phyloP scores from a whole-genome alignment of 164 flowering plant genomes.

The Nymphaea colorata region DNA sequence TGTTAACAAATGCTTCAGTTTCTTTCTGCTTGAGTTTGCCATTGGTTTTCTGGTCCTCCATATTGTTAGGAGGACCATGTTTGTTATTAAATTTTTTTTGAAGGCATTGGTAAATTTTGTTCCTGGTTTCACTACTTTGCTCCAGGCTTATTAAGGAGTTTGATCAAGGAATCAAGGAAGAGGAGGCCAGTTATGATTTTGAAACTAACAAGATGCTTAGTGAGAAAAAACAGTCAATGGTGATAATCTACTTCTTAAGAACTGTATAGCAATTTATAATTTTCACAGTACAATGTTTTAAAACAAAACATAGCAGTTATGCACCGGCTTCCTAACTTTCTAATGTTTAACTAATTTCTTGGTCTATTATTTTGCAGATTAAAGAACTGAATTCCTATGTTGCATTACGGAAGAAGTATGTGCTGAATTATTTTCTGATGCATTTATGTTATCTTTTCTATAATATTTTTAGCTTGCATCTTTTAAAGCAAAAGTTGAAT shows the following conservation, averaged over 20 bases:
- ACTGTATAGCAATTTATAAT: neutral
- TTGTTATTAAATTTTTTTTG: neutral
- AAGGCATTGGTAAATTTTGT: neutral
- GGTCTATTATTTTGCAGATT: slow-evolving; percentile 25
- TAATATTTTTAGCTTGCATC: neutral
- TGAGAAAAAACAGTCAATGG: slow-evolving; percentile 81
- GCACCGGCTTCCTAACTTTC: neutral
- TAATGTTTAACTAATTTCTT: neutral
- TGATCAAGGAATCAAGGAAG: slow-evolving; percentile 55
- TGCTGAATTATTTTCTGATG: neutral
- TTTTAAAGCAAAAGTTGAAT: no score
- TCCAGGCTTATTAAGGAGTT: slow-evolving; percentile 77
- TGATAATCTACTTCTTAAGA: slow-evolving; percentile 10
- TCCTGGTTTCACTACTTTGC: neutral
- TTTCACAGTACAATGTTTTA: neutral
- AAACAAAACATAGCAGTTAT: neutral
- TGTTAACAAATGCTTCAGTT: no score
- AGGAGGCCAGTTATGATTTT: slow-evolving; percentile 35
- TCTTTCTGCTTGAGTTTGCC: neutral
- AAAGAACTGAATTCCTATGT: slow-evolving; percentile 80
- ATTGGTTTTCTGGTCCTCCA: neutral
- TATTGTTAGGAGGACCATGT: neutral
- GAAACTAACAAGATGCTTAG: slow-evolving; percentile 47
- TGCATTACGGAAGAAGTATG: slow-evolving; percentile 71
- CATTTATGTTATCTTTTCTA: neutral